A percentile compares a stretch with the other conserved stretches of the same genome.
Evolutionary conservation across 2,329 filamentous ascomycete genomes (phyloP).

Genomic region (Teratosphaeria zuluensis): DNA sequence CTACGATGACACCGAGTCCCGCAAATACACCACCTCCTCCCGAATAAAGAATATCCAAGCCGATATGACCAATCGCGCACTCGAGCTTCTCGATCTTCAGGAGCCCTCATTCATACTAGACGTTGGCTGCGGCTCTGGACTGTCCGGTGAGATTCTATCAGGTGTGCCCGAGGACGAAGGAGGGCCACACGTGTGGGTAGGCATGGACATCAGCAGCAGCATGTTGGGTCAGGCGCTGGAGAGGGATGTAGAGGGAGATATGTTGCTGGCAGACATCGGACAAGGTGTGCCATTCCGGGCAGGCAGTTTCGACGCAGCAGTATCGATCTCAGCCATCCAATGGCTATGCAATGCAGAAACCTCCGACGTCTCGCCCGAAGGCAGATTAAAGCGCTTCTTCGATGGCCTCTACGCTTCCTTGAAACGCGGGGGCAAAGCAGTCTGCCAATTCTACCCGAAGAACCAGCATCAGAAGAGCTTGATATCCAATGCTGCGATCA

Average conservation of each 20-base stretch:
- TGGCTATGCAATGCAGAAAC: slow-evolving; percentile 96
- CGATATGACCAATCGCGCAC: slow-evolving; percentile 84
- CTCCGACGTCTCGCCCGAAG: slow-evolving; percentile 70
- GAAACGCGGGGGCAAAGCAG: slow-evolving; percentile 73
- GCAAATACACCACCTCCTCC: slow-evolving; percentile 94
- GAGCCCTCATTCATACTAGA: slow-evolving; percentile 84
- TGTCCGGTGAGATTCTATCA: slow-evolving; percentile 88
- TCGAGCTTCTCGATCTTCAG: slow-evolving; percentile 76
- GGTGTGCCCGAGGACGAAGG: slow-evolving; percentile 58
- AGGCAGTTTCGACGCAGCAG: slow-evolving; percentile 86
- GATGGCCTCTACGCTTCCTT: slow-evolving; percentile 81
- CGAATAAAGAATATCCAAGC: slow-evolving; percentile 94
- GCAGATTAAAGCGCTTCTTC: slow-evolving; percentile 76
- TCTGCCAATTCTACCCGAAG: slow-evolving; percentile 97
- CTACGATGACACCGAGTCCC: slow-evolving; percentile 91
- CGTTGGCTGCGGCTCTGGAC: slow-evolving; percentile 88
- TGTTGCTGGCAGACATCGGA: slow-evolving; percentile 90
- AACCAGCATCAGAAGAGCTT: slow-evolving; percentile 85
- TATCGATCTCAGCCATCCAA: slow-evolving; percentile 92
- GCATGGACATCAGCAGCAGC: slow-evolving; percentile 88
- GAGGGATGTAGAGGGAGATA: slow-evolving; percentile 81
- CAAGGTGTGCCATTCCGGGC: slow-evolving; percentile 91
- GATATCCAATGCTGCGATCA: slow-evolving; percentile 84
- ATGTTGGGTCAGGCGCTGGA: slow-evolving; percentile 96
- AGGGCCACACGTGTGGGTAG: slow-evolving; percentile 90